Percentiles rank a stretch among this genome's conserved stretches.
phyloP scores from a whole-genome alignment of 306 rosid genomes.

The Luffa aegyptiaca region DNA sequence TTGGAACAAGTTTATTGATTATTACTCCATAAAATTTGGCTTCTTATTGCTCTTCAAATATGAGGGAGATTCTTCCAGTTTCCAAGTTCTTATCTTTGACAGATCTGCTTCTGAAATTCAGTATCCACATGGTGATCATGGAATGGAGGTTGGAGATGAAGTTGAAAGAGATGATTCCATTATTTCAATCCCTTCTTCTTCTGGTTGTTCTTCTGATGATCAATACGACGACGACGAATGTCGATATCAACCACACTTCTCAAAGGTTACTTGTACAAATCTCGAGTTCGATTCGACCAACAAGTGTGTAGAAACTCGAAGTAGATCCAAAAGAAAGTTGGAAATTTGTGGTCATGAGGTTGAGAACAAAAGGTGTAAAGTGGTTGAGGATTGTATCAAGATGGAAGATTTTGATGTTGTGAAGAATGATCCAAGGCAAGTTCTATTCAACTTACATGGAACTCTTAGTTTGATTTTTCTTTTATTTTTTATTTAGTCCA shows the following conservation, averaged over 20 bases:
- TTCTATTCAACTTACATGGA: background rate
- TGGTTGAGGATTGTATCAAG: background rate
- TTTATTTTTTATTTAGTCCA: background rate
- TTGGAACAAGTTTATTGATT: slow-evolving; percentile 14
- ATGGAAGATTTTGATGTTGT: background rate
- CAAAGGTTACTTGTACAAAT: background rate
- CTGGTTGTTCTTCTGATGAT: background rate
- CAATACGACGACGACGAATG: background rate
- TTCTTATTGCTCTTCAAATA: slow-evolving; percentile 17
- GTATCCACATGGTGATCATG: slow-evolving; percentile 12
- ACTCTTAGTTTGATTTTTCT: background rate
- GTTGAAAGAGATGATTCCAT: background rate
- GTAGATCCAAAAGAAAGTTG: background rate
- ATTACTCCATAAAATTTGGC: slow-evolving; percentile 1
- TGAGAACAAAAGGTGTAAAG: background rate
- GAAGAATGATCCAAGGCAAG: background rate
- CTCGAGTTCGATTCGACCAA: background rate
- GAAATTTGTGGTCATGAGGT: background rate
- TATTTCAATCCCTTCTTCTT: background rate
- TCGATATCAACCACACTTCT: too few relatives aligned
- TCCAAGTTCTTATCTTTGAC: slow-evolving; percentile 14
- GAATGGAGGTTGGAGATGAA: background rate
- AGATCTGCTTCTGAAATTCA: slow-evolving; percentile 13
- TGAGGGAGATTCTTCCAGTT: slow-evolving; percentile 17
- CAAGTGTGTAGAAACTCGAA: background rate